Evolutionary conservation across 208 protist species (phyloP), one percentile per base, ranked within the genome.

Genomic region (Leishmania guyanensis): DNA sequence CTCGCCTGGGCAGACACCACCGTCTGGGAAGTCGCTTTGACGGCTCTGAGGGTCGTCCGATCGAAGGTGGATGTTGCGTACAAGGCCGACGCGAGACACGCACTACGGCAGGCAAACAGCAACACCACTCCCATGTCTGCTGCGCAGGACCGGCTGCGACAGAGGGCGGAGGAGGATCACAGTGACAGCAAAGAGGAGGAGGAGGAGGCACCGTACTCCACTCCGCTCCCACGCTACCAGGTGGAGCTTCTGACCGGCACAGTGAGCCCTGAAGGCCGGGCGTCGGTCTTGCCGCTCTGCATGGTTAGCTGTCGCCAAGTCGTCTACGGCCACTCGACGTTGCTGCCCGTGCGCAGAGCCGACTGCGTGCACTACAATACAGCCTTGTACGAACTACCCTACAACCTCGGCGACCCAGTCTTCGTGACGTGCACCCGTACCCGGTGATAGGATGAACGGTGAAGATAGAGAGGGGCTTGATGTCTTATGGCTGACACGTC

Each of bases 351-450:
- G 54, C 82, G 86, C 26, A 58, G 78, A 33, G 71, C 80, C 16
- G 53, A 66, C 29, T 79, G 39, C 75, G 66, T 70, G 33, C 77
- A 88, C 76, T 89, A 89, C 81, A 87, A 93, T 60, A 82, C 84
- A 5, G 72, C 85, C 1, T 50, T 94, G 46, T 87, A 82, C n/a
- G 80, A 87, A 60, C 79, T 87, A 1, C 26, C 73, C 43, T 94
- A 94, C 75, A 70, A 83, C 22, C 79, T 92, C 8, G 93, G 93
- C 22, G 88, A 96, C 66, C 90, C 91, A 12, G 51, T 96, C 16
- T 90, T 96, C 48, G 91, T 95, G 78, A 89, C 85, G 10, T 96
- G 92, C 80, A 86, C 77, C 5, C 87, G 92, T 12, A 76, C 53
- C 2, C 17, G 70, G 46, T 87, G 78, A 83, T 14, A 10, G 6